phyloP scores from a whole-genome alignment of 2,329 filamentous ascomycete genomes.

The Clarireedia monteithiana region DNA sequence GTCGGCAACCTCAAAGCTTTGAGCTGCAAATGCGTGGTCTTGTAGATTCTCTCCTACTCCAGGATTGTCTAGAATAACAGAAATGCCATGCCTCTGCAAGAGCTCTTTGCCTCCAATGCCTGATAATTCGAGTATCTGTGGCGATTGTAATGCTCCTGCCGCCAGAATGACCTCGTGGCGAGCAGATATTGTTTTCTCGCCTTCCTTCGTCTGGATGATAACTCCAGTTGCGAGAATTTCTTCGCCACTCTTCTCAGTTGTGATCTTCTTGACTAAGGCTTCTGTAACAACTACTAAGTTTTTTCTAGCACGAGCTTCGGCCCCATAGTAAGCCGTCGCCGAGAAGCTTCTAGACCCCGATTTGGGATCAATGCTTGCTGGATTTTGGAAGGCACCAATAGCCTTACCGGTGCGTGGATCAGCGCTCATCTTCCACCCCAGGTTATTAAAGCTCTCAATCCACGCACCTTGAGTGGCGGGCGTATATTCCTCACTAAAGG shows the following conservation, averaged over 20 bases:
- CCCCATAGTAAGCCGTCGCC: conserved; percentile 17
- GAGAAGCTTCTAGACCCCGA: conserved; percentile 13
- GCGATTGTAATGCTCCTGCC: not conserved
- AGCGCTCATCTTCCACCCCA: not conserved
- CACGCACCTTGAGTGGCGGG: not conserved
- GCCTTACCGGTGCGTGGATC: not conserved
- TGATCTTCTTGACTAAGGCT: conserved; percentile 70
- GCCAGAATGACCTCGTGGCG: not conserved
- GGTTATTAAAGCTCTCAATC: not conserved
- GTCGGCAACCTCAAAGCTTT: not conserved
- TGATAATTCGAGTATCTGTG: conserved; percentile 1
- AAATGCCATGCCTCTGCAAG: not conserved
- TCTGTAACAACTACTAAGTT: conserved; percentile 80
- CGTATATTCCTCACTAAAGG: not conserved
- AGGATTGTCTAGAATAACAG: not conserved
- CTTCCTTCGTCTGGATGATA: conserved; percentile 11
- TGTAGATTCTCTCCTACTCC: not conserved
- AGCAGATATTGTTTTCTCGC: not conserved
- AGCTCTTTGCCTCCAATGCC: not conserved
- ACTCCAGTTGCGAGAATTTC: conserved; percentile 33
- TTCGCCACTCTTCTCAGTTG: not conserved
- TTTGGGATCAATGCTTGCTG: conserved; percentile 9
- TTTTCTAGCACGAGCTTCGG: conserved; percentile 3
- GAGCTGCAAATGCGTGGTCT: not conserved
- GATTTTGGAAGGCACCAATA: conserved; percentile 39